Evolutionary conservation across 164 flowering plant species (phyloP), one percentile per base, ranked within the genome.

Genomic region (Cinnamomum chago): DNA sequence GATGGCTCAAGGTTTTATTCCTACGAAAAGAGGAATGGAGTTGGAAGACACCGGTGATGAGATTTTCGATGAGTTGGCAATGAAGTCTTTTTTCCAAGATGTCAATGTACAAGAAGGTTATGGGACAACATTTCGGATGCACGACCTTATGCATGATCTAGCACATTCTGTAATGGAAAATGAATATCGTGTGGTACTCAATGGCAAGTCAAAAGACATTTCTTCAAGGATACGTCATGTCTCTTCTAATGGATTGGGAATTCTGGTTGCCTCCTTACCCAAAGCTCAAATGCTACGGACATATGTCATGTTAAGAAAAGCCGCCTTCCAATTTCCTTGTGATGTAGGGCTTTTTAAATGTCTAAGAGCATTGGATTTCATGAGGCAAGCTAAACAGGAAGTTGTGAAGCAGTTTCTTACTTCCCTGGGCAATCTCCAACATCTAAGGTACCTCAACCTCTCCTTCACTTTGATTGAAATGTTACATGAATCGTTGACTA

Each of bases 391-490:
- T 3, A 0, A 27, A 14, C 5, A 9, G 2, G 11, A n/a, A 0
- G 62, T 75, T 20, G 3, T 14, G 18, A 25, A 5, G 7, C 47
- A 35, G 47, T n/a, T 79, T 67, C 64, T 67, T 0, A 18, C 22
- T 24, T 50, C 76, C 5, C 52, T 79, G 12, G 67, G 68, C 68
- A 69, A 69, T 23, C 55, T 79, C 67, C 28, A 67, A 4, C 76
- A 75, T 65, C 30, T 79, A 22, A 64, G 78, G 60, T 69, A 62
- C 25, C 76, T 79, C 1, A 65, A 76, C 5, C 73, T 75, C 62
- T 72, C 78, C 0, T 3, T 23, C 24, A 22, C 66, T 69, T 23
- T 12, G 10, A 35, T 74, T 18, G 24, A 24, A 60, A 7, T 7
- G 6, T 70, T 79, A 5, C 81, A 79, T 12, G 65, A 64, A 14